phyloP scores from a whole-genome alignment of 1,284 basidiomycete species.

The Ganoderma boninense region DNA sequence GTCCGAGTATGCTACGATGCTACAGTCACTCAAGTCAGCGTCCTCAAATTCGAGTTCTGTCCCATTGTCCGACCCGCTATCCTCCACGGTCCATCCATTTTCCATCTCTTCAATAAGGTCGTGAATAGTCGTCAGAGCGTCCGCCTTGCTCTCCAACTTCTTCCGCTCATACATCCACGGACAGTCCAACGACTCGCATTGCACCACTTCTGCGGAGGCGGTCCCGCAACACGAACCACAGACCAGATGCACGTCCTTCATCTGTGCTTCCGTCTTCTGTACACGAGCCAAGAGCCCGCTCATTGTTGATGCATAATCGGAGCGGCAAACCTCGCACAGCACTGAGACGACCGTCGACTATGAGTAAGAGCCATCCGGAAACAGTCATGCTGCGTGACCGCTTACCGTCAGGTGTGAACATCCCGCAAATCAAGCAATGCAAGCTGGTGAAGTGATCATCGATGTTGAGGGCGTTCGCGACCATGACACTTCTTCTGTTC shows the following conservation, averaged over 20 bases:
- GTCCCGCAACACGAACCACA: slow-evolving; percentile 76
- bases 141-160: slow-evolving; percentile 67
- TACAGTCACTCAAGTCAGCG: background rate
- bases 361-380: background rate
- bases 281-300: slow-evolving; percentile 66
- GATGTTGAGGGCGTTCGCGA: slow-evolving; percentile 60
- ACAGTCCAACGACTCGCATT: slow-evolving; percentile 88
- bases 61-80: slow-evolving; percentile 2
- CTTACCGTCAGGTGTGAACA: slow-evolving; percentile 62
- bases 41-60: slow-evolving; percentile 3
- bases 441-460: slow-evolving; percentile 81
- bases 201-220: slow-evolving; percentile 64
- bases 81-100: slow-evolving; percentile 25
- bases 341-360: slow-evolving; percentile 48
- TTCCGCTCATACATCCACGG: slow-evolving; percentile 81
- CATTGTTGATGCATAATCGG: slow-evolving; percentile 63
- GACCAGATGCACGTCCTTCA: slow-evolving; percentile 67
- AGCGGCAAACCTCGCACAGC: slow-evolving; percentile 72
- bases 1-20: slow-evolving; percentile 8
- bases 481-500: slow-evolving; percentile 43
- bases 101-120: slow-evolving; percentile 44
- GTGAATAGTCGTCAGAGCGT: slow-evolving; percentile 49
- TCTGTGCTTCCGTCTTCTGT: slow-evolving; percentile 63
- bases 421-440: slow-evolving; percentile 77
- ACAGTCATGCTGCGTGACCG: slow-evolving; percentile 2